Conservation (phyloP, 441 rosid species). For the Pelargonium myrrhifolium region DNA sequence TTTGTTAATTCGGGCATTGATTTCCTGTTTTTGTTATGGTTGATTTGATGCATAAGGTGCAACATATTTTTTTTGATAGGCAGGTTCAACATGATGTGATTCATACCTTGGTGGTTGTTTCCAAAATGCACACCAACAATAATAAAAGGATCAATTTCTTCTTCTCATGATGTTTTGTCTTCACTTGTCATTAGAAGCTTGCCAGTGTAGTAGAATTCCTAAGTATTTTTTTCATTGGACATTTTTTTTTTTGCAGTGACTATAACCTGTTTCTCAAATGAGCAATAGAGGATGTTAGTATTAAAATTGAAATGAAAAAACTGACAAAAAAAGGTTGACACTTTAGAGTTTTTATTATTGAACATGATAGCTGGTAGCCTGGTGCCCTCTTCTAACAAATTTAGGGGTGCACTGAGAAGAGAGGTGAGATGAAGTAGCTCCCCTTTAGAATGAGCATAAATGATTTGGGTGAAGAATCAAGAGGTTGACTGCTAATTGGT, state of each 20-base stretch:
- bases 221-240: neutral
- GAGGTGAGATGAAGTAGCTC: neutral
- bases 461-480: no score
- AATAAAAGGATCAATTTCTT: neutral
- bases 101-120: constrained; percentile 12
- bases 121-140: constrained; percentile 1
- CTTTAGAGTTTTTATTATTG: neutral
- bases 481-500: neutral
- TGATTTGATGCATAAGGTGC: constrained; percentile 2
- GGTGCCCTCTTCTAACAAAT: neutral
- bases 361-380: neutral
- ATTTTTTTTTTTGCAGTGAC: no score
- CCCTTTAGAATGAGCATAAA: no score
- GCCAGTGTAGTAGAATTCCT: neutral
- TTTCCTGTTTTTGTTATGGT: constrained; percentile 9
- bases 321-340: neutral
- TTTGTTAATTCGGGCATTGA: constrained; percentile 16
- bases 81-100: constrained; percentile 32
- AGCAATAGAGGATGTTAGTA: neutral
- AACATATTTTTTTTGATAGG: neutral
- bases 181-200: neutral
- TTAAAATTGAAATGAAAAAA: neutral
- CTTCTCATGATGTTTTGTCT: constrained; percentile 4
- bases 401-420: constrained; percentile 1
- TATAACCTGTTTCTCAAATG: neutral